These are phyloP conservation scores for Glycine latifolia DNA, from an alignment of 306 rosid genomes.

Conservation along the genomic window DNA sequence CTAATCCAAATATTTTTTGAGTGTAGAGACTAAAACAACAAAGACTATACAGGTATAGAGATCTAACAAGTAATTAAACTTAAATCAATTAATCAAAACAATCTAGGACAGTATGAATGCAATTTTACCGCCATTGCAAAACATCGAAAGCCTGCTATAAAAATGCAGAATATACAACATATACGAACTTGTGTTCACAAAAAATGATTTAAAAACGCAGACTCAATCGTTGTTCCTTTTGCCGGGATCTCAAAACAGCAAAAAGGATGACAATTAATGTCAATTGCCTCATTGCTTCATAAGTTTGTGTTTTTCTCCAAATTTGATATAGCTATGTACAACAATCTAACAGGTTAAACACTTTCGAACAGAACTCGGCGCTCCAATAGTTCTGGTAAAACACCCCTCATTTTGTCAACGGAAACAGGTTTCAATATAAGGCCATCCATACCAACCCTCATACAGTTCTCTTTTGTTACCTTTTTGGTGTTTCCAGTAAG, in stretches of 20 bases:
- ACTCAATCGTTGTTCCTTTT: slow-evolving; percentile 29
- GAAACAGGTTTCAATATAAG: slow-evolving; percentile 84
- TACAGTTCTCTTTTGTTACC: slow-evolving; percentile 78
- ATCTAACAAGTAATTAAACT: too few species aligned
- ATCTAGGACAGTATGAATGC: not conserved
- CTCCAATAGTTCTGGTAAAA: slow-evolving; percentile 77
- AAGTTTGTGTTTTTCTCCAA: slow-evolving; percentile 40
- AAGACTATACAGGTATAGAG: too few species aligned
- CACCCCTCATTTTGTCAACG: slow-evolving; percentile 87
- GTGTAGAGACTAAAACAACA: too few species aligned
- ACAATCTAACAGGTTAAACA: slow-evolving; percentile 46
- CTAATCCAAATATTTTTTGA: too few species aligned
- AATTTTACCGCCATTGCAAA: slow-evolving; percentile 11
- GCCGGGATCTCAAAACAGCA: slow-evolving; percentile 15
- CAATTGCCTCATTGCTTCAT: slow-evolving; percentile 46
- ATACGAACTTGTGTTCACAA: slow-evolving; percentile 21
- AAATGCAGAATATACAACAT: slow-evolving; percentile 38
- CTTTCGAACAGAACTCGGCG: slow-evolving; percentile 73
- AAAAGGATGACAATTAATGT: slow-evolving; percentile 23
- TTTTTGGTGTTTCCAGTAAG: slow-evolving; percentile 80
- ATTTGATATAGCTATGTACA: slow-evolving; percentile 49
- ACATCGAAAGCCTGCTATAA: slow-evolving; percentile 10
- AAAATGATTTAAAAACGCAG: slow-evolving; percentile 34
- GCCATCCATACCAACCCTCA: slow-evolving; percentile 85
- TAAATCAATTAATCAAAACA: not conserved